phyloP scores from a whole-genome alignment of 2,329 filamentous ascomycete species.

The Fusarium tjaetaba region DNA sequence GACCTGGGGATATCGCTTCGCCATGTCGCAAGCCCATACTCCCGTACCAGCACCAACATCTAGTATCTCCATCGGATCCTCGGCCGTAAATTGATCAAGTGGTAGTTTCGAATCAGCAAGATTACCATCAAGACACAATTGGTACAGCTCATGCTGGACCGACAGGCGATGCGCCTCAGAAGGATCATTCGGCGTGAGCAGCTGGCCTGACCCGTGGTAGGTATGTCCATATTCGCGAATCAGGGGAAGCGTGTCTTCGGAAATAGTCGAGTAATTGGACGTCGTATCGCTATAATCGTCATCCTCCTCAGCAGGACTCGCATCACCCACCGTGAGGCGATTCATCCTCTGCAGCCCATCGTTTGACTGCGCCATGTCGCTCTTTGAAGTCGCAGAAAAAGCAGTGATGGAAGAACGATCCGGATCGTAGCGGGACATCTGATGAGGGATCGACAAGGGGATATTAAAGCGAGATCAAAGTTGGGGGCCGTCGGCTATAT shows the following conservation, averaged over 20 bases:
- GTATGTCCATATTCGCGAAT: slow-evolving; percentile 49
- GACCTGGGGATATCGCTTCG: slow-evolving; percentile 51
- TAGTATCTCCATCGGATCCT: slow-evolving; percentile 47
- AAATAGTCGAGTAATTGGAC: slow-evolving; percentile 50
- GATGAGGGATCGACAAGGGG: slow-evolving; percentile 22
- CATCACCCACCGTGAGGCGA: slow-evolving; percentile 17
- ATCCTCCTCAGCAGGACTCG: slow-evolving; percentile 36
- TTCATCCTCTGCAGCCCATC: slow-evolving; percentile 11
- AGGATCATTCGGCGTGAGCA: slow-evolving; percentile 49
- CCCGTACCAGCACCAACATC: slow-evolving; percentile 57
- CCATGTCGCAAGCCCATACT: slow-evolving; percentile 57
- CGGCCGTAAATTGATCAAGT: slow-evolving; percentile 35
- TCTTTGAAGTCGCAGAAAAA: slow-evolving; percentile 3
- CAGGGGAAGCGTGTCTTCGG: slow-evolving; percentile 47
- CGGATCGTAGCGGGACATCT: slow-evolving; percentile 25
- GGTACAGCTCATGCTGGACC: slow-evolving; percentile 49
- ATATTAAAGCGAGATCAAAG: background rate
- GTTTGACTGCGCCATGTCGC: slow-evolving; percentile 14
- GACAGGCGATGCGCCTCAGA: slow-evolving; percentile 47
- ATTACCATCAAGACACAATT: slow-evolving; percentile 47
- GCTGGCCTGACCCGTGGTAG: slow-evolving; percentile 50
- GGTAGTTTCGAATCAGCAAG: slow-evolving; percentile 48
- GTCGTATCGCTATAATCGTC: slow-evolving; percentile 42
- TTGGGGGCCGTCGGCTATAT: background rate
- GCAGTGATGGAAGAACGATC: slow-evolving; percentile 12